Evolutionary conservation across 1,284 basidiomycete species (phyloP).

Genomic region (Trichosporon sp.): DNA sequence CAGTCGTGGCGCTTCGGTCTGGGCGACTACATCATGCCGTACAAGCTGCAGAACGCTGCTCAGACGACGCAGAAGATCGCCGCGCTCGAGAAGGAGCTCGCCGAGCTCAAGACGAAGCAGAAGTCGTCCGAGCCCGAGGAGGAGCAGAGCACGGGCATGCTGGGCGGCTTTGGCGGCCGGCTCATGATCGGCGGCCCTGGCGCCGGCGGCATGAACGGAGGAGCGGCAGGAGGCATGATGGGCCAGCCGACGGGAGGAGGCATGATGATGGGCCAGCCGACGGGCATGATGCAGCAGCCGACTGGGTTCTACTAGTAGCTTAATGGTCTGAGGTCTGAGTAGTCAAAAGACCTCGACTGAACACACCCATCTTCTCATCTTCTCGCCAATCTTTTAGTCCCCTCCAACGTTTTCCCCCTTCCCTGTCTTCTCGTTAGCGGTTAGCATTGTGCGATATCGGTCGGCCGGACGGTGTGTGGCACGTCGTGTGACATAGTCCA

Average conservation of each 20-base stretch:
- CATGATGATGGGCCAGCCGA: constrained; percentile 16
- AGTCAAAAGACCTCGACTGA: neutral
- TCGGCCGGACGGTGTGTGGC: neutral
- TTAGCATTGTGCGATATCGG: constrained; percentile 4
- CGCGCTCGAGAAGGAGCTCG: constrained; percentile 45
- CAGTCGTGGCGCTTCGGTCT: constrained; percentile 88
- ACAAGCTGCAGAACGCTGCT: constrained; percentile 62
- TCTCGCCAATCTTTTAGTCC: neutral
- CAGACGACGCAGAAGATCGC: constrained; percentile 55
- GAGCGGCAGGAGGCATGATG: constrained; percentile 8
- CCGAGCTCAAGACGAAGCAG: constrained; percentile 42
- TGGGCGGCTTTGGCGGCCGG: constrained; percentile 43
- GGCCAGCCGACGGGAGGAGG: constrained; percentile 10
- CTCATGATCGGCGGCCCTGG: constrained; percentile 45
- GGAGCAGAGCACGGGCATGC: constrained; percentile 26
- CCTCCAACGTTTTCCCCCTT: neutral
- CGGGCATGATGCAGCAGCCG: constrained; percentile 35
- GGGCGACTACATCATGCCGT: constrained; percentile 95
- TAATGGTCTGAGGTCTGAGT: neutral
- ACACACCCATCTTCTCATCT: neutral
- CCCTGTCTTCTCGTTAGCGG: neutral
- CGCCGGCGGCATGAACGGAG: constrained; percentile 11
- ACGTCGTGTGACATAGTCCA: neutral
- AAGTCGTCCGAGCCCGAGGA: constrained; percentile 32
- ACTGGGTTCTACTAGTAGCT: constrained; percentile 47